A percentile compares a stretch with the other conserved stretches of the same genome.
Conservation (phyloP, 768 basidiomycete genomes). For the Trametes meyenii region DNA sequence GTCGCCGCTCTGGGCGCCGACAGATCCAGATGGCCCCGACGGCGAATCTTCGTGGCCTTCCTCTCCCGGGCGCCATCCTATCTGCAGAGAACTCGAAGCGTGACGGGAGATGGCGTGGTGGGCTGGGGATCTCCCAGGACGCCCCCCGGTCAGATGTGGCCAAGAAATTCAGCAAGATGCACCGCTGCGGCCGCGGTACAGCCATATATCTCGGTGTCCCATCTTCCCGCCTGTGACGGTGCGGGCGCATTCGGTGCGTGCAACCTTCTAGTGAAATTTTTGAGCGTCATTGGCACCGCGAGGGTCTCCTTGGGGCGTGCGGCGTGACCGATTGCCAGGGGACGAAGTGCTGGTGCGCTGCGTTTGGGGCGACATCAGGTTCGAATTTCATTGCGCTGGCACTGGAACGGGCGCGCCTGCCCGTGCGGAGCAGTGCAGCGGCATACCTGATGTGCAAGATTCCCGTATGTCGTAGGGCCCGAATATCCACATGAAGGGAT, state of each 20-base stretch:
- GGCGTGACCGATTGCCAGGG: not conserved
- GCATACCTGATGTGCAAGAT: slow-evolving; percentile 18
- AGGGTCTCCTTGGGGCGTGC: not conserved
- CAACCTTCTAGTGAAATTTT: not conserved
- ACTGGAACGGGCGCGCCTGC: not conserved
- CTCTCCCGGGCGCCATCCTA: not conserved
- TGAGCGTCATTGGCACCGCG: not conserved
- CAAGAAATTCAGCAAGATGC: not conserved
- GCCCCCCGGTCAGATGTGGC: slow-evolving; percentile 14
- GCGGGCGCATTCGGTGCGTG: not conserved
- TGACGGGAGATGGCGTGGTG: slow-evolving; percentile 11
- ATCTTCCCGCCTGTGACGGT: not conserved
- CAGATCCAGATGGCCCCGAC: slow-evolving; percentile 4
- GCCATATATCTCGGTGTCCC: not conserved
- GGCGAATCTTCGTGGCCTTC: slow-evolving; percentile 5
- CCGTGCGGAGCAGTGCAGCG: not conserved
- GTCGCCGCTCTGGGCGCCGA: not conserved
- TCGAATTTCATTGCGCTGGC: slow-evolving; percentile 1
- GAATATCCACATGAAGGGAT: slow-evolving; percentile 1
- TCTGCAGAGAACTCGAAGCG: slow-evolving; percentile 8
- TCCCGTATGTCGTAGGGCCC: slow-evolving; percentile 6
- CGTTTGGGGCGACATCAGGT: not conserved
- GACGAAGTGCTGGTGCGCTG: not conserved
- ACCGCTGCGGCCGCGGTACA: not conserved
- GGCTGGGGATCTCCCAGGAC: slow-evolving; percentile 12